phyloP scores from a whole-genome alignment of 2,329 filamentous ascomycete species.

The Colletotrichum sp. region DNA sequence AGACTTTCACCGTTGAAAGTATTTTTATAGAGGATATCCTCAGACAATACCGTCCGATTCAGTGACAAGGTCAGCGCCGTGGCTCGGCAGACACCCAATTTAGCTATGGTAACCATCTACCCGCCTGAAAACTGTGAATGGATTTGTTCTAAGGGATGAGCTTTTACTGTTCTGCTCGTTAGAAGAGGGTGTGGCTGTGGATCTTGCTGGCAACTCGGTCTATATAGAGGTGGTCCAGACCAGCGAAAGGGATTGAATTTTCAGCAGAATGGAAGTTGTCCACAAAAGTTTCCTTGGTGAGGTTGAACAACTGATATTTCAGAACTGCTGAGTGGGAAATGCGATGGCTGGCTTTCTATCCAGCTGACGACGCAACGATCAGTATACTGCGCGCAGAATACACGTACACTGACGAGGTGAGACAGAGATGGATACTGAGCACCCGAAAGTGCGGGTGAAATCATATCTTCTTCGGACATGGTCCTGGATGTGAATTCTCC shows the following conservation, averaged over 20 bases:
- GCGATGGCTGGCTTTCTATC: background rate
- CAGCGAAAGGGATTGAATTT: background rate
- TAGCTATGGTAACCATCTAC: too few species aligned
- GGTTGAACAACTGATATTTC: background rate
- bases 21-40: background rate
- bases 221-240: background rate
- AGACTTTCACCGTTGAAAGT: background rate
- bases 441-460: background rate
- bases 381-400: background rate
- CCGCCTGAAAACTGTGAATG: background rate
- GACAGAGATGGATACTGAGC: background rate
- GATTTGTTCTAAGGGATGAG: background rate
- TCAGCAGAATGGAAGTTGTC: too few species aligned
- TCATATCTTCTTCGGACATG: background rate
- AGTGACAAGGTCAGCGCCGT: background rate
- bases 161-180: background rate
- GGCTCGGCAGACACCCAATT: too few species aligned
- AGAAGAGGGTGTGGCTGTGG: background rate
- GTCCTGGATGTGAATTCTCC: background rate
- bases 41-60: accelerated
- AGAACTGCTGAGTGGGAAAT: background rate
- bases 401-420: background rate
- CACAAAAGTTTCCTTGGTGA: too few species aligned
- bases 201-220: background rate
- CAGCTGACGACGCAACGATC: background rate